Evolutionary conservation across 1,284 basidiomycete species (phyloP), one percentile per base, ranked within the genome.

Genomic region (Trametes sp.): DNA sequence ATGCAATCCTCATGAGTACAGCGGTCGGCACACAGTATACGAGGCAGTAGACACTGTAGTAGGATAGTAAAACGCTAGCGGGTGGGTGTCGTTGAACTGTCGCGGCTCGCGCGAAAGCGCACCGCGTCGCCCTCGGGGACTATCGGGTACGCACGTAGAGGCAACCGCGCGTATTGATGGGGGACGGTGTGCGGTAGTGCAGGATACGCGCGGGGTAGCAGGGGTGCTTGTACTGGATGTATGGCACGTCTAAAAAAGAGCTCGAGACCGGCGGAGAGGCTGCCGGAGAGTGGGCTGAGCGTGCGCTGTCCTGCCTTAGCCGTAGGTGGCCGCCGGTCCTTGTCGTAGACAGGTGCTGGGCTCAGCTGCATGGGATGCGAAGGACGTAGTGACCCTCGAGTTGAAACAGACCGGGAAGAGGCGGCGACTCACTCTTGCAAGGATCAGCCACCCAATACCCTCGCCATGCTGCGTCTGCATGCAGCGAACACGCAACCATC

Each of bases 91-190:
- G n/a, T n/a, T n/a, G 5, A 67, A 52, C 13, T 58, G 51, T 63
- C 66, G 60, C 16, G 52, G 24, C 21, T 63, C 66, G 35, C 14
- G 26, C 59, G 65, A 57, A 67, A 67, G 29, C 65, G 62, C 13
- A 64, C 28, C 11, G 36, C 33, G 54, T 59, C 57, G 14, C 59
- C 59, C n/a, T 54, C 33, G n/a, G 51, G 63, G 5, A 51, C 19
- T 24, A 6, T 13, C n/a, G 45, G 45, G 24, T 54, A 46, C 14
- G 21, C 21, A 42, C 26, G 59, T 67, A 67, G 53, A 67, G 24
- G 57, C 59, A 64, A 11, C 65, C 62, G 19, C 57, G 59, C n/a
- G 62, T 57, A 57, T 54, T 46, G 14, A 53, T 51, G 4, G 65
- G 62, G 10, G 76, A 65, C 1, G 62, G 58, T 16, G 41, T 33